Evolutionary conservation across 2,329 filamentous ascomycete genomes (phyloP), one percentile per base, ranked within the genome.

Genomic region (Ophiognomonia clavigignenti-juglandacearum): DNA sequence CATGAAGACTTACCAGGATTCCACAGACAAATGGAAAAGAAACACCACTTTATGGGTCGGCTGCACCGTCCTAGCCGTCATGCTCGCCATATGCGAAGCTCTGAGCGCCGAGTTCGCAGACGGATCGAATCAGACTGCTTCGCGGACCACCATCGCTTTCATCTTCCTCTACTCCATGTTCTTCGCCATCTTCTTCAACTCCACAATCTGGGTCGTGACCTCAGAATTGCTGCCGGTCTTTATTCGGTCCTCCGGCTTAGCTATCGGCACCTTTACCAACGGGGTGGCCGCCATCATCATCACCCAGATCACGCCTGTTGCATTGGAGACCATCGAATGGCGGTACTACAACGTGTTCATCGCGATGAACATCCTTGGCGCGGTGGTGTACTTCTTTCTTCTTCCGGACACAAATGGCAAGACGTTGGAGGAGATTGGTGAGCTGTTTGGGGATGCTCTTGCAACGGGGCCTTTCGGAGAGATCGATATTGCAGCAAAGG

Each of bases 231-330:
- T 78, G 8, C 74, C 74, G 0, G 72, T 70, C 23, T 75, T 75
- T 4, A 77, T 82, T 54, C 68, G 79, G 16, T 77, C 77, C 0
- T 82, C 78, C 0, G 80, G 79, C 0, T 79, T 81, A 51, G 77
- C 77, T 67, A 72, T 53, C 77, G 54, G 61, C 2, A 56, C 62
- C 3, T 61, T 62, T 32, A 54, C 58, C 1, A 55, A 61, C 19
- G 55, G 57, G 3, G 44, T 63, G 18, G 62, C 62, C 2, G 56
- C 57, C 9, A 63, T 64, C n/a, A 61, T 60, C 57, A 53, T 65
- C 3, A 57, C 58, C 0, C 57, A 60, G 4, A 56, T 56, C 1
- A 56, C 61, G 2, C 56, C 59, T 1, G 44, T 57, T 7, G 62
- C 61, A 0, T 61, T 65, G 10, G 56, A 61, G 13, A 50, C 47